A percentile compares a stretch with the other conserved stretches of the same genome.
Conservation (phyloP, 768 basidiomycete genomes). For the Trametopsis cervina region DNA sequence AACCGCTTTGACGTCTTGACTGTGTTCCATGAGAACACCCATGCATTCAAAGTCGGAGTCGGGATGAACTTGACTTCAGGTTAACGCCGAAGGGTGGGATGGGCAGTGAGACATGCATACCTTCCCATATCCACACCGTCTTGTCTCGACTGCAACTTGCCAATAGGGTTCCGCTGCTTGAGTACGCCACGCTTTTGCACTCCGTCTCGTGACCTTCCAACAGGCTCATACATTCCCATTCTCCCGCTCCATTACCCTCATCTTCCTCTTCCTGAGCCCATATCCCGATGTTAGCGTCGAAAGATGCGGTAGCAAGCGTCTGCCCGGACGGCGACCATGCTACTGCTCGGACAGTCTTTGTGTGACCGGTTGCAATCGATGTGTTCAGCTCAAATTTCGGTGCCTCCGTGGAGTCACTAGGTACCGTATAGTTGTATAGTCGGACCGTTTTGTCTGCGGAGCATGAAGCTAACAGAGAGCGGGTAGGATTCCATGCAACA, state of each 20-base stretch:
- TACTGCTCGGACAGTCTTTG: conserved; percentile 78
- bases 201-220: conserved; percentile 96
- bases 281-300: conserved; percentile 86
- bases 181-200: conserved; percentile 44
- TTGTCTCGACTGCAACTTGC: conserved; percentile 96
- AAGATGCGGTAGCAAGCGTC: conserved; percentile 86
- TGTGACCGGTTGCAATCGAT: conserved; percentile 78
- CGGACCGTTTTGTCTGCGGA: conserved; percentile 92
- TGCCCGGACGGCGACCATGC: conserved; percentile 88
- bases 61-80: conserved; percentile 57
- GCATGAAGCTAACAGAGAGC: conserved; percentile 80
- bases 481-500: conserved; percentile 13
- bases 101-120: conserved; percentile 32
- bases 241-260: conserved; percentile 32
- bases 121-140: conserved; percentile 99
- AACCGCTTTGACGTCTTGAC: conserved; percentile 92
- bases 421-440: conserved; percentile 62
- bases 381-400: conserved; percentile 45
- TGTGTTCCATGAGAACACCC: conserved; percentile 93
- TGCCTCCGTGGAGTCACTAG: conserved; percentile 6
- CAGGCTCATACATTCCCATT: conserved; percentile 85
- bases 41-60: conserved; percentile 94
- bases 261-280: conserved; percentile 66
- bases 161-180: conserved; percentile 46
- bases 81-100: background rate